Evolutionary conservation across 139 green algal genomes (phyloP).

Genomic region (Desmodesmus armatus): DNA sequence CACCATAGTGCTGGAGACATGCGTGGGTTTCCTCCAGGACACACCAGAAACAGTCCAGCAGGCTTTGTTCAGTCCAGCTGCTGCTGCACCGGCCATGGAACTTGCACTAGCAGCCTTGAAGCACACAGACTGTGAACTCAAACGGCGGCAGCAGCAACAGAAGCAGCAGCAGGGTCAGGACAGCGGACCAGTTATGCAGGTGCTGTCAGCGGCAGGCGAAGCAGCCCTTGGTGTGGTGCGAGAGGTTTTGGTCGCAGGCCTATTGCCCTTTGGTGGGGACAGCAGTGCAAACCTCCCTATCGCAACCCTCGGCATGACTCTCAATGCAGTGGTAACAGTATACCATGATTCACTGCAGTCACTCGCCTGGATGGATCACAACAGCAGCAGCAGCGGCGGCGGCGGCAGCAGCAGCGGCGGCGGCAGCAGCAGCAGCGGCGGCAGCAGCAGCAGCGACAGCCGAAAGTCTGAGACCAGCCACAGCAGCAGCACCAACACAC

Average conservation of each 20-base stretch:
- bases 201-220: neutral
- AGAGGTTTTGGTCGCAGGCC: neutral
- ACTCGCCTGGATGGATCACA: neutral
- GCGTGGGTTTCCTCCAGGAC: neutral
- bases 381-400: neutral
- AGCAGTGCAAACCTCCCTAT: neutral
- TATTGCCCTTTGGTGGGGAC: neutral
- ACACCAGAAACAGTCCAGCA: neutral
- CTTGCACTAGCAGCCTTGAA: neutral
- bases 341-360: neutral
- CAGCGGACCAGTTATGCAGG: neutral
- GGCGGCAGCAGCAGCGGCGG: neutral
- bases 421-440: neutral
- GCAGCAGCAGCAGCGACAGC: neutral
- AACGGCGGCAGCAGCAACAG: too few species aligned
- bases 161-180: too few species aligned
- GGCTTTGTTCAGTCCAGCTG: neutral
- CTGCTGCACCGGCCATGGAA: neutral
- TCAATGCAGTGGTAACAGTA: neutral
- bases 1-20: too few species aligned
- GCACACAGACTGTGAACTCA: neutral
- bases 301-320: neutral
- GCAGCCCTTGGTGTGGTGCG: neutral
- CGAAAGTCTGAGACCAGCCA: neutral
- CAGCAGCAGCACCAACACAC: neutral